These are phyloP conservation scores for Calamus simplicifolius DNA, from an alignment of 176 grass and related monocot species.

Conservation along the genomic window DNA sequence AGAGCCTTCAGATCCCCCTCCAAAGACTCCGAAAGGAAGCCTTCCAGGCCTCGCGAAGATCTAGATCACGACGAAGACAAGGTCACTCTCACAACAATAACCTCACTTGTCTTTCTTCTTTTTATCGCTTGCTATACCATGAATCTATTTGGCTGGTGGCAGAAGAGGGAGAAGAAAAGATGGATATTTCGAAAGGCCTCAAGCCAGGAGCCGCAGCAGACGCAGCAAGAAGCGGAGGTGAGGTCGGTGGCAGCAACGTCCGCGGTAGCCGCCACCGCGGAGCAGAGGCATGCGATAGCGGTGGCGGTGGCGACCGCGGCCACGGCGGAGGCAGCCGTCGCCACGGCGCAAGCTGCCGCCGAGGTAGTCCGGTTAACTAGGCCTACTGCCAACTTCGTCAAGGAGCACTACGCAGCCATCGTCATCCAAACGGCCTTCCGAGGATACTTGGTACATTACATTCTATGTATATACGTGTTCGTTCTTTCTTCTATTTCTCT, in stretches of 20 bases:
- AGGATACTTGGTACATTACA: conserved; percentile 47
- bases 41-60: conserved; percentile 21
- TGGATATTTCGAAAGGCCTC: conserved; percentile 72
- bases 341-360: too few relatives aligned
- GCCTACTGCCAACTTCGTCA: conserved; percentile 17
- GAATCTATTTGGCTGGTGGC: conserved; percentile 5
- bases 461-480: too few relatives aligned
- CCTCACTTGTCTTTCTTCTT: not conserved
- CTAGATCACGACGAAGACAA: conserved; percentile 28
- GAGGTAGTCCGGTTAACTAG: conserved; percentile 45
- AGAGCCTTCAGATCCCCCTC: conserved; percentile 85
- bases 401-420: conserved; percentile 58
- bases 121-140: not conserved
- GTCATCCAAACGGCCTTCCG: conserved; percentile 83
- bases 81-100: not conserved
- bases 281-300: conserved; percentile 82
- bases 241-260: not conserved
- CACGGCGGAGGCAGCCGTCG: too few relatives aligned
- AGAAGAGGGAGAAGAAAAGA: conserved; percentile 65
- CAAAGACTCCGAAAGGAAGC: conserved; percentile 56
- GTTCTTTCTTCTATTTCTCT: not conserved
- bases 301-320: too few relatives aligned
- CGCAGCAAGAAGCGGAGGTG: not conserved
- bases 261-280: conserved; percentile 3
- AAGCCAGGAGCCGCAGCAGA: conserved; percentile 20